Conservation (phyloP, 2,329 filamentous ascomycete species). For the Apiospora sp. region DNA sequence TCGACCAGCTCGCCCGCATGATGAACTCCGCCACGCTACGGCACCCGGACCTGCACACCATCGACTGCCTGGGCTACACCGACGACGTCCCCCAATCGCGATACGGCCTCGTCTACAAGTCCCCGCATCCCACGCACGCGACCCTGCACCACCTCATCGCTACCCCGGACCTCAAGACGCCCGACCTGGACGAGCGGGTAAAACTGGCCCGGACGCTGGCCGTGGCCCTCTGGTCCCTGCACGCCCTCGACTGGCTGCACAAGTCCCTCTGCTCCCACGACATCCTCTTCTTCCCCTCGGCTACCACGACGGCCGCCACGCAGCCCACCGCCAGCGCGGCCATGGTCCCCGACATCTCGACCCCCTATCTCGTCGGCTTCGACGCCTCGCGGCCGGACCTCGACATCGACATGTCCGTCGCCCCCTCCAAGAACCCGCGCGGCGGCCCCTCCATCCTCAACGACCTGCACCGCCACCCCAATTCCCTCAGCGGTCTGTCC, state of each 20-base stretch:
- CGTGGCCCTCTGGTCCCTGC: constrained; percentile 57
- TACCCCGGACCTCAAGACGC: constrained; percentile 50
- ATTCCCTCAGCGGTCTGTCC: constrained; percentile 46
- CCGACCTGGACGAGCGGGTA: constrained; percentile 54
- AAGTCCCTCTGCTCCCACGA: constrained; percentile 51
- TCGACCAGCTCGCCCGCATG: constrained; percentile 57
- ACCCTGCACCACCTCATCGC: constrained; percentile 50
- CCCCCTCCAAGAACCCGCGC: constrained; percentile 51
- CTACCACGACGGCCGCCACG: constrained; percentile 40
- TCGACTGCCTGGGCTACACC: constrained; percentile 57
- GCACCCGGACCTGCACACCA: constrained; percentile 55
- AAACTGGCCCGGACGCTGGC: constrained; percentile 51
- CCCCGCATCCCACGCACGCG: constrained; percentile 46
- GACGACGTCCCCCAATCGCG: constrained; percentile 49
- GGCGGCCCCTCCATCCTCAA: constrained; percentile 51
- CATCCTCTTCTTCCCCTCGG: constrained; percentile 53
- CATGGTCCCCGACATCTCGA: constrained; percentile 49
- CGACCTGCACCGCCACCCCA: constrained; percentile 57
- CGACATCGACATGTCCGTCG: constrained; percentile 47
- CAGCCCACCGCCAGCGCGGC: constrained; percentile 34
- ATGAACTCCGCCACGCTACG: constrained; percentile 53
- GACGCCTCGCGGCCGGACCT: constrained; percentile 49
- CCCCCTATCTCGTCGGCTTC: constrained; percentile 49
- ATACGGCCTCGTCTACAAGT: constrained; percentile 54
- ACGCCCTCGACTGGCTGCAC: constrained; percentile 62